A percentile compares a stretch with the other conserved stretches of the same genome.
phyloP scores from a whole-genome alignment of 345 rosid species.

The Eucalyptus cloeziana region DNA sequence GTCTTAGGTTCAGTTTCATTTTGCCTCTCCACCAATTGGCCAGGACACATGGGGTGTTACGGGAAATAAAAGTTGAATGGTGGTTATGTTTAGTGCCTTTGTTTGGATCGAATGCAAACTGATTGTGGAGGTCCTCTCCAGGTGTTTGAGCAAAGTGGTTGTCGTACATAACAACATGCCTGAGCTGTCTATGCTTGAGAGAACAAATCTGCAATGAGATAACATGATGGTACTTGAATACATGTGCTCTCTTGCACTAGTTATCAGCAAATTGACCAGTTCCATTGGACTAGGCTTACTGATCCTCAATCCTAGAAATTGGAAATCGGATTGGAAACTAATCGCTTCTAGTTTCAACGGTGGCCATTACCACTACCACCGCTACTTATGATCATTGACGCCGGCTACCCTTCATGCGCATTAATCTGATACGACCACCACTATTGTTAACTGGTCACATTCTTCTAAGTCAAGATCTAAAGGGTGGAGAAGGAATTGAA shows the following conservation, averaged over 20 bases:
- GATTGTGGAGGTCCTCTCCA: not conserved
- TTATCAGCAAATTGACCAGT: not conserved
- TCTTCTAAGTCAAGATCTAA: not conserved
- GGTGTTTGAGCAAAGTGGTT: not conserved
- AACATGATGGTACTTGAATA: not conserved
- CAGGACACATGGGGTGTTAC: not conserved
- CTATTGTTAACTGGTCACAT: not conserved
- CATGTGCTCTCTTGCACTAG: not conserved
- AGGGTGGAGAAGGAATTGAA: not conserved
- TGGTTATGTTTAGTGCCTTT: not conserved
- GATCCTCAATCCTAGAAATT: no score
- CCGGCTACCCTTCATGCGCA: not conserved
- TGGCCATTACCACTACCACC: not conserved
- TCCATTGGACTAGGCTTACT: no score
- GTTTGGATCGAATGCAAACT: not conserved
- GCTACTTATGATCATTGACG: not conserved
- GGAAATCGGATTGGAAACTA: no score
- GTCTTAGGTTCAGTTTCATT: not conserved
- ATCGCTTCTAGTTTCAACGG: not conserved
- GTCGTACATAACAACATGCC: not conserved
- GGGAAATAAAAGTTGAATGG: not conserved
- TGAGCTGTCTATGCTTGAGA: not conserved
- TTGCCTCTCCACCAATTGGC: not conserved
- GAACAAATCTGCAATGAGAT: not conserved
- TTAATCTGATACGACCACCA: not conserved